Percentiles rank a stretch among this genome's conserved stretches.
Conservation (phyloP, 441 rosid genomes). For the Syzygium syzygioides region DNA sequence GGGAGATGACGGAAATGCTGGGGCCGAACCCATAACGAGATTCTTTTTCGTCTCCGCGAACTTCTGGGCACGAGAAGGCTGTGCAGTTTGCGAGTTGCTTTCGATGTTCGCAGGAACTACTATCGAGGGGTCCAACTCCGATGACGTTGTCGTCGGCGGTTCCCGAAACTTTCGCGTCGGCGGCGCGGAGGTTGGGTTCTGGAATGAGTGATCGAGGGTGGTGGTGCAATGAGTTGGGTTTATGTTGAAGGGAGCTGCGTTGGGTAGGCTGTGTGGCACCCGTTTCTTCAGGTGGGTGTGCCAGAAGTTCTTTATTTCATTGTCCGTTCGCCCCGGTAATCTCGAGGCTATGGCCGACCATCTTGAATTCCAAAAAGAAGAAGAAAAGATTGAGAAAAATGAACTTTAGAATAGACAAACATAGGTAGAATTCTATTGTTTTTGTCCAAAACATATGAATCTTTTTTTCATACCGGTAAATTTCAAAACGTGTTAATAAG, state of each 20-base stretch:
- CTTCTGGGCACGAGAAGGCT: background rate
- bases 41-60: background rate
- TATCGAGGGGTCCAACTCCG: background rate
- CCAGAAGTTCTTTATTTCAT: slow-evolving; percentile 43
- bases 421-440: background rate
- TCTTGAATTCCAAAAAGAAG: slow-evolving; percentile 2
- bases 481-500: background rate
- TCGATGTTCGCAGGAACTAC: background rate
- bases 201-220: background rate
- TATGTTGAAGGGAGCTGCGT: background rate
- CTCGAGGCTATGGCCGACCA: slow-evolving; percentile 40
- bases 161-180: background rate
- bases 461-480: background rate
- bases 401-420: background rate
- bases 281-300: slow-evolving; percentile 38
- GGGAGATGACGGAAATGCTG: background rate
- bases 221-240: background rate
- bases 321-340: slow-evolving; percentile 41
- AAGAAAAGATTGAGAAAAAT: background rate
- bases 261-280: background rate
- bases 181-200: background rate
- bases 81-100: background rate
- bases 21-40: background rate
- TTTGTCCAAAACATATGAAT: background rate
- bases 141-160: background rate